phyloP scores from a whole-genome alignment of 2,329 filamentous ascomycete species.

The Metarhizium anisopliae region DNA sequence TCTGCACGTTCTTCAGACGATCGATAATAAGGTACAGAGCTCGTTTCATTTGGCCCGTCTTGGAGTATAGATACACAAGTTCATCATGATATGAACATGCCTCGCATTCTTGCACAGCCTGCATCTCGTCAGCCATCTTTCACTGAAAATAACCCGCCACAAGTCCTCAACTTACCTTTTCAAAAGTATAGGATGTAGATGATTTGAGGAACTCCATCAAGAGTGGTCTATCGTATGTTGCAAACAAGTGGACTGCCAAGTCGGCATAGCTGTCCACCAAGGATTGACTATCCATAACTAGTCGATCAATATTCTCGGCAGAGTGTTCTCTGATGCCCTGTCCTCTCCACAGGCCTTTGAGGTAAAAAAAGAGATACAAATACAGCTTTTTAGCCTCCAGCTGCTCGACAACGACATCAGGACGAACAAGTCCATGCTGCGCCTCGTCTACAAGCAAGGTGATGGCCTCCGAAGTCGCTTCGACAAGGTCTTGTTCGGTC shows the following conservation, averaged over 20 bases:
- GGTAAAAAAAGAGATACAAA: constrained; percentile 85
- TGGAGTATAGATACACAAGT: constrained; percentile 90
- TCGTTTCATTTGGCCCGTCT: constrained; percentile 87
- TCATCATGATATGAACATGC: constrained; percentile 74
- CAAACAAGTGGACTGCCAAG: constrained; percentile 77
- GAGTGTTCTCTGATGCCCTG: constrained; percentile 50
- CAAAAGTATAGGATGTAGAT: constrained; percentile 82
- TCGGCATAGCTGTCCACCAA: constrained; percentile 84
- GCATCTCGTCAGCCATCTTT: constrained; percentile 11
- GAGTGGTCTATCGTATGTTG: constrained; percentile 67
- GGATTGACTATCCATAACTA: constrained; percentile 50
- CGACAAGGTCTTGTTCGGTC: constrained; percentile 61
- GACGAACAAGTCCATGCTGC: constrained; percentile 75
- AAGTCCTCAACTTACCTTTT: constrained; percentile 42
- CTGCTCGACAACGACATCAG: constrained; percentile 69
- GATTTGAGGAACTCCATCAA: constrained; percentile 82
- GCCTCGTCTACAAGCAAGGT: constrained; percentile 84
- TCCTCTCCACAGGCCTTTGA: constrained; percentile 77
- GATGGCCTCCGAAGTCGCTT: constrained; percentile 74
- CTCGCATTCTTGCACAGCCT: constrained; percentile 72
- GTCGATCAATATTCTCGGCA: constrained; percentile 45
- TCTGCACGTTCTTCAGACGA: constrained; percentile 80
- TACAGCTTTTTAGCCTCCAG: constrained; percentile 58
- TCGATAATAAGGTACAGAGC: constrained; percentile 91
- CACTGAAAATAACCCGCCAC: too few relatives aligned